Evolutionary conservation across 352 stramenopile species (phyloP).

Genomic region (Phytopythium delawarense): DNA sequence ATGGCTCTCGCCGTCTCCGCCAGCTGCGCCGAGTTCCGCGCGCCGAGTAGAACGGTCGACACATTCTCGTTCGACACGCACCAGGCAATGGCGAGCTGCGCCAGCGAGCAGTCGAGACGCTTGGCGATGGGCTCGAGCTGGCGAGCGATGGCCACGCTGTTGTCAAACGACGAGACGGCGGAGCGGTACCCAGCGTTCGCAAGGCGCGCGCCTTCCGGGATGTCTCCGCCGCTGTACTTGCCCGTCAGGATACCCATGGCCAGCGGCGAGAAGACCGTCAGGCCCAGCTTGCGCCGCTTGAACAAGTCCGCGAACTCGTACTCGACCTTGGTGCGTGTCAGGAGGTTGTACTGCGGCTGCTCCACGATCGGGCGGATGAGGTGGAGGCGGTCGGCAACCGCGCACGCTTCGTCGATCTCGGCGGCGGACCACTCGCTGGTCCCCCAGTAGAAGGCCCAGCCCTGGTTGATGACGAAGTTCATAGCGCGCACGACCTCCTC

Average conservation of each 20-base stretch:
- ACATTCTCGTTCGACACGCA: slow-evolving; percentile 50
- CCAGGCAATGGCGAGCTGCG: slow-evolving; percentile 58
- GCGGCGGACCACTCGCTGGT: slow-evolving; percentile 46
- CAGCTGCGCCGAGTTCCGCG: slow-evolving; percentile 32
- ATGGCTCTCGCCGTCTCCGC: slow-evolving; percentile 52
- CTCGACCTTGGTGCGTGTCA: slow-evolving; percentile 40
- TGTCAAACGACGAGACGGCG: slow-evolving; percentile 19
- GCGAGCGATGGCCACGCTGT: slow-evolving; percentile 16
- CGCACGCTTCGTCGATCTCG: slow-evolving; percentile 47
- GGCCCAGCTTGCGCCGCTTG: slow-evolving; percentile 19
- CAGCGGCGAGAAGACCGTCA: slow-evolving; percentile 43
- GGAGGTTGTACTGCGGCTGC: slow-evolving; percentile 54
- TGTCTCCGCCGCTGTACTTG: slow-evolving; percentile 40
- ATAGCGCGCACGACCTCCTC: slow-evolving; percentile 17
- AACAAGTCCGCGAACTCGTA: slow-evolving; percentile 42
- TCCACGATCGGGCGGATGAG: slow-evolving; percentile 28
- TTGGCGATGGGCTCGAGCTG: slow-evolving; percentile 31
- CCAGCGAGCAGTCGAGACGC: slow-evolving; percentile 32
- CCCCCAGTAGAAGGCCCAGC: slow-evolving; percentile 20
- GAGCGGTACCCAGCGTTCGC: slow-evolving; percentile 24
- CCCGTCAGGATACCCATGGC: slow-evolving; percentile 42
- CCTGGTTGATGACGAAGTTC: slow-evolving; percentile 25
- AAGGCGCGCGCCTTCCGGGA: slow-evolving; percentile 23
- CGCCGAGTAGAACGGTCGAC: slow-evolving; percentile 50
- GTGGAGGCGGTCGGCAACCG: slow-evolving; percentile 15